Percentiles rank a stretch among this genome's conserved stretches.
Conservation (phyloP, 805 yeast genomes). For the Komagataella phaffii region DNA sequence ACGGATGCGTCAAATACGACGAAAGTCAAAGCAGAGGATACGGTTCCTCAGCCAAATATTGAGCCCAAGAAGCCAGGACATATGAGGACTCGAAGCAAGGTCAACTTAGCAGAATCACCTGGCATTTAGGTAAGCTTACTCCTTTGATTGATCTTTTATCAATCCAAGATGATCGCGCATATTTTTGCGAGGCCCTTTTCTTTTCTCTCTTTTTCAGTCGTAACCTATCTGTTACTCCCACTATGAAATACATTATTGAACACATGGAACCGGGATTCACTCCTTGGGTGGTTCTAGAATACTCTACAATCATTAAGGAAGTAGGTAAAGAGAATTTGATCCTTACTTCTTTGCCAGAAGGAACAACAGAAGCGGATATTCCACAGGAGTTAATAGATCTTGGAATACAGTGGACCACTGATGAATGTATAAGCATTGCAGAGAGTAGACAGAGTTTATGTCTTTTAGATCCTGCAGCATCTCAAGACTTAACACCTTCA, state of each 20-base stretch:
- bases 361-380: slow-evolving; percentile 46
- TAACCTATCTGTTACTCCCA: neutral
- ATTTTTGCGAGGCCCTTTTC: neutral
- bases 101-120: neutral
- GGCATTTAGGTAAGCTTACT: neutral
- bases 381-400: slow-evolving; percentile 45
- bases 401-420: slow-evolving; percentile 73
- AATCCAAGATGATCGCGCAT: neutral
- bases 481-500: slow-evolving; percentile 53
- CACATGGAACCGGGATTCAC: slow-evolving; percentile 97
- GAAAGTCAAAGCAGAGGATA: neutral
- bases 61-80: neutral
- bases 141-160: neutral
- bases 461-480: slow-evolving; percentile 82
- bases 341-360: slow-evolving; percentile 61
- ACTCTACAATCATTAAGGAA: slow-evolving; percentile 68
- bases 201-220: neutral
- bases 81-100: neutral
- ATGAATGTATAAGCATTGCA: slow-evolving; percentile 44
- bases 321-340: slow-evolving; percentile 68
- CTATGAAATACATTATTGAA: slow-evolving; percentile 85
- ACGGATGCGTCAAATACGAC: neutral
- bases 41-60: neutral
- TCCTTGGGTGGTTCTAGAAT: slow-evolving; percentile 89
- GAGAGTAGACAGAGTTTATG: slow-evolving; percentile 45